phyloP scores from a whole-genome alignment of 305 asterid species.

The Fraxinus sp. region DNA sequence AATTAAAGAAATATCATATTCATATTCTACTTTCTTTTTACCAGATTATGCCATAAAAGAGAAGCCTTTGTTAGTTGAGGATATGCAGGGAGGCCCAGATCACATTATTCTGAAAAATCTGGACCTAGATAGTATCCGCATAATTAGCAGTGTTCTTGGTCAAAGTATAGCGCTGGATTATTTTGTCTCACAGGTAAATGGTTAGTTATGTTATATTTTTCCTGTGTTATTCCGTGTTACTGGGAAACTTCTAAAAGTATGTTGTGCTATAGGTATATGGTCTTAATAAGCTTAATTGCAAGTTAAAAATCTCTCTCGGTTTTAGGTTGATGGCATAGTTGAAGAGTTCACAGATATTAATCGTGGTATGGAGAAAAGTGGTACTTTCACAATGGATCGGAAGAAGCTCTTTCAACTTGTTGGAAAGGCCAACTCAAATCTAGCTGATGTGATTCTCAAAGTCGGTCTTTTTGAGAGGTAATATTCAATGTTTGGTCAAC shows the following conservation, averaged over 20 bases:
- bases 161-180: slow-evolving; percentile 96
- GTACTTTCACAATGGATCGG: slow-evolving; percentile 87
- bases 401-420: slow-evolving; percentile 85
- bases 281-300: background rate
- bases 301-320: slow-evolving; percentile 9
- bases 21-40: background rate
- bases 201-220: background rate
- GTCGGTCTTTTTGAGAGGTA: slow-evolving; percentile 96
- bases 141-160: slow-evolving; percentile 88
- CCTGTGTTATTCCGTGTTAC: slow-evolving; percentile 5
- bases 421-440: slow-evolving; percentile 96
- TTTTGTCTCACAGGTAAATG: slow-evolving; percentile 85
- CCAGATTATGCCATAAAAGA: slow-evolving; percentile 91
- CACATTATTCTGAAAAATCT: slow-evolving; percentile 70
- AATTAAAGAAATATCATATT: background rate
- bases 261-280: background rate
- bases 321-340: slow-evolving; percentile 92
- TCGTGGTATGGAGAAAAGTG: slow-evolving; percentile 88
- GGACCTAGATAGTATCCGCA: slow-evolving; percentile 86
- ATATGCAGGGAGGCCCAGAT: slow-evolving; percentile 94
- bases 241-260: background rate
- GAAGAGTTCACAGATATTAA: slow-evolving; percentile 88
- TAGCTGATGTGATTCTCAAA: slow-evolving; percentile 88
- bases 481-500: background rate
- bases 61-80: slow-evolving; percentile 80